These are phyloP conservation scores for Acacia crassicarpa DNA, from an alignment of 306 rosid genomes.

Conservation along the genomic window DNA sequence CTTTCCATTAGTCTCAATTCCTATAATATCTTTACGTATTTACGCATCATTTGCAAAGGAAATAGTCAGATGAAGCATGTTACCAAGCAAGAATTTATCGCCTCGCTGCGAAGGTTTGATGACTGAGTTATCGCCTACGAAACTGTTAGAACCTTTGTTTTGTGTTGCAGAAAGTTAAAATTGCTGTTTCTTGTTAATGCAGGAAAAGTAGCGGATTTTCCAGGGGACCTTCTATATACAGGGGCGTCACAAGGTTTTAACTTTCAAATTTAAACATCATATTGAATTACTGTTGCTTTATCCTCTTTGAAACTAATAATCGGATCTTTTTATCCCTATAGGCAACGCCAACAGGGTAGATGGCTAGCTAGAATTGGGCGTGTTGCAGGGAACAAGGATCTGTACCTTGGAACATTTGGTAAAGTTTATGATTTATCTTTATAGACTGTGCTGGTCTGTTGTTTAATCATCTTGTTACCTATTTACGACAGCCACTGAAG, in stretches of 20 bases:
- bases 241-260: conserved; percentile 88
- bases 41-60: neutral
- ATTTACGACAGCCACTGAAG: conserved; percentile 67
- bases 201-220: conserved; percentile 96
- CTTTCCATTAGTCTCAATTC: too few relatives aligned
- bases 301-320: neutral
- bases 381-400: too few relatives aligned
- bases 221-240: conserved; percentile 78
- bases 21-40: too few relatives aligned
- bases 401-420: too few relatives aligned
- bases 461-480: neutral
- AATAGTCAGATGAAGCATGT: too few relatives aligned
- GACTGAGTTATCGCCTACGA: neutral
- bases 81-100: too few relatives aligned
- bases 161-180: neutral
- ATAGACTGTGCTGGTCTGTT: neutral
- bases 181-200: neutral
- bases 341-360: conserved; percentile 94
- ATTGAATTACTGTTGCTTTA: neutral
- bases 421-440: too few relatives aligned
- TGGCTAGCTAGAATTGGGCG: conserved; percentile 98
- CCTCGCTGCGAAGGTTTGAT: conserved; percentile 75
- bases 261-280: neutral
- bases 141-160: neutral
- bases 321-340: conserved; percentile 21